Percentiles rank a stretch among this genome's conserved stretches.
Conservation (phyloP, 768 basidiomycete genomes). For the Termitomyces sp. region DNA sequence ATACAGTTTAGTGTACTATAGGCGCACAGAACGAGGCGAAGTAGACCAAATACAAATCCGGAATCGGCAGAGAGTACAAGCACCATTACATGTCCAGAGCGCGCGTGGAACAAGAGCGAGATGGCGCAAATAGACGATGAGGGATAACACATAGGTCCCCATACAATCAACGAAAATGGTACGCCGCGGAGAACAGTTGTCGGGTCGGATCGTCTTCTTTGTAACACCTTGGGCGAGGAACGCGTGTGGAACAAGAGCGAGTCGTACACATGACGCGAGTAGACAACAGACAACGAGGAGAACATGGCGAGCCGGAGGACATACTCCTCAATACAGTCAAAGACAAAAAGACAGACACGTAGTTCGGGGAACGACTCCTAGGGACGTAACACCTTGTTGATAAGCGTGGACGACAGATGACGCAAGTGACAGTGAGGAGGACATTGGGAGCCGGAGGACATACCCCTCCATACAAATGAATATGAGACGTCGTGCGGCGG, state of each 20-base stretch:
- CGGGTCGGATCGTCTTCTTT: not conserved
- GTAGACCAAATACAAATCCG: not conserved
- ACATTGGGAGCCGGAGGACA: not conserved
- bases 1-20: not conserved
- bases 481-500: not conserved
- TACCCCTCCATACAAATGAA: not conserved
- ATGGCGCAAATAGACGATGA: not conserved
- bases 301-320: not conserved
- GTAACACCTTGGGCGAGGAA: not conserved
- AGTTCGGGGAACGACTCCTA: not conserved
- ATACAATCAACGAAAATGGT: not conserved
- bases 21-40: not conserved
- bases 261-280: not conserved
- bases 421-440: not conserved
- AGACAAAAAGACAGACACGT: no score
- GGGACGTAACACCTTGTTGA: not conserved
- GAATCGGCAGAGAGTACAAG: not conserved
- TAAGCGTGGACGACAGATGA: not conserved
- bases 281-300: not conserved
- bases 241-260: not conserved
- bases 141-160: not conserved
- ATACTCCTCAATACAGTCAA: not conserved
- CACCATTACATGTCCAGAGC: not conserved
- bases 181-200: no score
- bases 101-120: not conserved